Base-by-base conservation (phyloP, 2,329 filamentous ascomycete species). In the Colletotrichum navitas region DNA sequence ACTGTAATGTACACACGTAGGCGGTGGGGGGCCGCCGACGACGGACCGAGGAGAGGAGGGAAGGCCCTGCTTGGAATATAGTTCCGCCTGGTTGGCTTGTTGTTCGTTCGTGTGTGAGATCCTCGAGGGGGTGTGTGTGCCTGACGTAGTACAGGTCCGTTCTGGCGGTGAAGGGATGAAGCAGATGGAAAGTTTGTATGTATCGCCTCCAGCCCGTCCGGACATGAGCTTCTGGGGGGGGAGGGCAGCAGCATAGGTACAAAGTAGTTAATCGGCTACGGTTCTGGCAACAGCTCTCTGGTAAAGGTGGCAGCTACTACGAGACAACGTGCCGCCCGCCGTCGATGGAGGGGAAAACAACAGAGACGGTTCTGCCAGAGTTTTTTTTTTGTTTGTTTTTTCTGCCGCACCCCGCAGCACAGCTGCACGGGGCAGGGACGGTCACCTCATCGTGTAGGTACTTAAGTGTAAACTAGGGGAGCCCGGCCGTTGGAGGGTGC, bases 141-240 rank as follows among this genome's bases (percentile, higher is more conserved):
- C 51, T 56, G 64, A 62, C 43, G 55, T 61, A 43, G 45, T 24
- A 21, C 45, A 47, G 32, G 64, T 54, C 60, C 60, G 45, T 16
- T 63, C 60, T 63, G 60, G 60, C 60, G 60, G 60, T 63, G 60
- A 63, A 52, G 60, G 60, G 47, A 63, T 52, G 60, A 32, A 45
- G 60, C 60, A 47, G 45, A 26, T 21, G 10, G 14, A 29, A 63
- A 63, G 47, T 39, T n/a, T 21, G 45, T 24, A n/a, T n/a, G 43
- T 18, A 39, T 62, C 59, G 54, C 34, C 32, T n/a, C 14, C 21
- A 18, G 10, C 21, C 59, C 24, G 59, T 49, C 43, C 29, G 41
- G 43, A 51, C 59, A 36, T 21, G 14, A n/a, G 29, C 24, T 14
- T 41, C 39, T 41, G 39, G 14, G 14, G 39, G 16, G 39, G 43